Evolutionary conservation across 441 rosid species (phyloP), one percentile per base, ranked within the genome.

Genomic region (Gossypium aridum): DNA sequence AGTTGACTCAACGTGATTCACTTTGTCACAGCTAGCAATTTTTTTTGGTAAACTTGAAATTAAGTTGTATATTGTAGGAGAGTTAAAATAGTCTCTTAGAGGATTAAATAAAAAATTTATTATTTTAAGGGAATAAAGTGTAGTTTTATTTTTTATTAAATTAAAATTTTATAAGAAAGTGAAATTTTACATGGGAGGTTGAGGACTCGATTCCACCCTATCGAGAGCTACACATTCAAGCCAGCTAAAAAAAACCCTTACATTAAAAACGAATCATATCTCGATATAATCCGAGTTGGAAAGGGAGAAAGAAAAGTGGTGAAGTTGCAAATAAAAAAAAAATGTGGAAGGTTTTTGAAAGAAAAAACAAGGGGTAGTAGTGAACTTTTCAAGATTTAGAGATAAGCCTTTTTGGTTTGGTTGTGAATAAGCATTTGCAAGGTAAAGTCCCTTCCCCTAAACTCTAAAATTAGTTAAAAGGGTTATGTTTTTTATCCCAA

Each of bases 241-340:
- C 4, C 25, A 3, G 31, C 0, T 25, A 26, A 1, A 28, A 28
- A 3, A 28, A 3, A 3, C 0, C 1, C 1, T 28, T 28, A 31
- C 0, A 31, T 31, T 31, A 4, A 55, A 55, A 31, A 31, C 0
- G 7, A 4, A 31, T 31, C 7, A 31, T 31, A 31, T 31, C 3
- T 19, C 5, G 22, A 19, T 7, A 55, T 19, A 22, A 55, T 55
- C 8, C 3, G 14, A 55, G 13, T 55, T 19, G 9, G 0, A 19
- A 7, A 9, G 13, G 1, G 20, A 22, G 2, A 4, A 4, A 16
- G 2, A 53, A 6, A n/a, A 12, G 26, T 2, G 62, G 71, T 53
- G 79, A 78, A 83, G 83, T 77, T 83, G 87, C 76, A 77, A 64
- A 61, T 7, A 17, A 56, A 16, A 71, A 75, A 80, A 64, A 23